Percentiles rank a stretch among this genome's conserved stretches.
These are phyloP conservation scores for Penicillium silybi DNA, from an alignment of 495 filamentous ascomycete genomes.

Conservation along the genomic window DNA sequence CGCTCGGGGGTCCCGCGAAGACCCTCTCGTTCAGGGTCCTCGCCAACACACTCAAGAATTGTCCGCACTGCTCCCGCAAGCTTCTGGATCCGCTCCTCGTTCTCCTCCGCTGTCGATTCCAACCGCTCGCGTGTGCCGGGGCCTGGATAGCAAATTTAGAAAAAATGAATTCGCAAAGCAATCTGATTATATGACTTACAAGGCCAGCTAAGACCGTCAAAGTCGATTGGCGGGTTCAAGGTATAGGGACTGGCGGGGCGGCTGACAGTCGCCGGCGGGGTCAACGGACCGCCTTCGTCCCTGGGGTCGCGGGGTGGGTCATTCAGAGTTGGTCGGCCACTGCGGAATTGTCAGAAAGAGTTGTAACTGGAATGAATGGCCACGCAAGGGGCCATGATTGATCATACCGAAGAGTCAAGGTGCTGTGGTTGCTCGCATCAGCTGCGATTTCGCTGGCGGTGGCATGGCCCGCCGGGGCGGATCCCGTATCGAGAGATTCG, in stretches of 20 bases:
- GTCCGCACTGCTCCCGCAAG: constrained; percentile 83
- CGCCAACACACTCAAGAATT: constrained; percentile 91
- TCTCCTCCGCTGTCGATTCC: constrained; percentile 73
- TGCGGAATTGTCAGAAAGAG: constrained; percentile 7
- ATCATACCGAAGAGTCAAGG: constrained; percentile 31
- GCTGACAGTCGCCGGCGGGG: constrained; percentile 47
- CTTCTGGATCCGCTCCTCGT: constrained; percentile 64
- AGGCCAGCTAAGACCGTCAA: constrained; percentile 69
- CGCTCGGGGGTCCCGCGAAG: constrained; percentile 80
- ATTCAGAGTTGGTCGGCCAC: constrained; percentile 42
- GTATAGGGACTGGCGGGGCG: constrained; percentile 59
- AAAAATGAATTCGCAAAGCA: not conserved
- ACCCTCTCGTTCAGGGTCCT: constrained; percentile 90
- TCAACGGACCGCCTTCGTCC: constrained; percentile 57
- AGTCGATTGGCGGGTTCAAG: constrained; percentile 61
- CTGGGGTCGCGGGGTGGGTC: constrained; percentile 70
- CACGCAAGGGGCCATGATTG: not conserved
- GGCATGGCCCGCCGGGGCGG: constrained; percentile 19
- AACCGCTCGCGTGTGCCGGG: constrained; percentile 74
- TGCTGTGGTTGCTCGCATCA: constrained; percentile 3
- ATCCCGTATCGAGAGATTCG: constrained; percentile 16
- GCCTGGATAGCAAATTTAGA: constrained; percentile 42
- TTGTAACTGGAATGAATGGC: not conserved
- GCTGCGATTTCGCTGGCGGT: constrained; percentile 14
- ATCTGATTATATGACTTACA: constrained; percentile 44